Percentiles rank a stretch among this genome's conserved stretches.
Conservation (phyloP, 2,329 filamentous ascomycete genomes). For the Xylariaceae sp. region DNA sequence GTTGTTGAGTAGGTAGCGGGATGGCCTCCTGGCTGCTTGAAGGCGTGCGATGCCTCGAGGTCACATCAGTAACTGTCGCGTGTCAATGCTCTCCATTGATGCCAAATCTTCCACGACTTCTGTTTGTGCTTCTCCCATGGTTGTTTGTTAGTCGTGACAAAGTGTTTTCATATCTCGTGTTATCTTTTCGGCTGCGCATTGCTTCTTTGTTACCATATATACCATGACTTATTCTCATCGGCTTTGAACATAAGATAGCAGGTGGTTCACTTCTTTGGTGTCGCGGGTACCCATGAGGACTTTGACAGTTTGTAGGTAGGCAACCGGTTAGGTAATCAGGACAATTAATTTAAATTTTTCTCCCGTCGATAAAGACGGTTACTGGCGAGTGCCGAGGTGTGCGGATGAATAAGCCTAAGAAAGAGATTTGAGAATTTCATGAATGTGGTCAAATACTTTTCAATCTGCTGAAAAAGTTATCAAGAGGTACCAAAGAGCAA, state of each 20-base stretch:
- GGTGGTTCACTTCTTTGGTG: not conserved
- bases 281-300: not conserved
- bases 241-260: not conserved
- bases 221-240: not conserved
- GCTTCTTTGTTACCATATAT: not conserved
- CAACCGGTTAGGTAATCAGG: too few species aligned
- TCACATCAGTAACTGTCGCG: too few species aligned
- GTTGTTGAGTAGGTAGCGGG: slow-evolving; percentile 18
- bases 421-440: not conserved
- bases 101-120: not conserved
- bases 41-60: too few species aligned
- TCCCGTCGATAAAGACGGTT: not conserved
- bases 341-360: not conserved
- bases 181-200: not conserved
- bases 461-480: not conserved
- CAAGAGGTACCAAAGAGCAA: not conserved
- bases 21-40: not conserved
- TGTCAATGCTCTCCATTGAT: not conserved
- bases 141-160: not conserved
- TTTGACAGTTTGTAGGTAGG: not conserved
- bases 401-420: not conserved
- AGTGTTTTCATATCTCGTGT: not conserved
- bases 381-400: not conserved
- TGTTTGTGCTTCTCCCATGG: not conserved
- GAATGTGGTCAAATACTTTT: not conserved